Evolutionary conservation across 169 alveolate species (phyloP).

Genomic region (Perkinsus chesapeaki): DNA sequence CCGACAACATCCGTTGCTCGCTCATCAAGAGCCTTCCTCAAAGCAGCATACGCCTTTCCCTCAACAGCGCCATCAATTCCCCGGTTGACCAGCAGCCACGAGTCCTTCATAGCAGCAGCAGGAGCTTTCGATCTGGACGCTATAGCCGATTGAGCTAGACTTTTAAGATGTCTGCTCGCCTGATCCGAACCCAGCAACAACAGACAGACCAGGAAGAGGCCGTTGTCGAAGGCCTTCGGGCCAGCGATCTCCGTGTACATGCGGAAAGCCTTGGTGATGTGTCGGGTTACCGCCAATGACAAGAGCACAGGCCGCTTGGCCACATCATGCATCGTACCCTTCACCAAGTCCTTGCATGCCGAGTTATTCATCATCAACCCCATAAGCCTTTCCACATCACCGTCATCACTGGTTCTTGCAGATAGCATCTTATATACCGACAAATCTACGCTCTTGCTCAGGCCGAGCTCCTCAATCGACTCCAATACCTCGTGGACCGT

Average conservation of each 20-base stretch:
- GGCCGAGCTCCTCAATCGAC: neutral
- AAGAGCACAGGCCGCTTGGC: neutral
- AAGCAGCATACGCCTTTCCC: neutral
- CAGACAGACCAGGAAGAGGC: neutral
- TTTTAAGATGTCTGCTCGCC: neutral
- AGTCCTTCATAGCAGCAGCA: neutral
- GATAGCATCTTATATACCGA: neutral
- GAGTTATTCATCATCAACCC: neutral
- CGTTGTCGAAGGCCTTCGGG: neutral
- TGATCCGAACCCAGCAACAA: neutral
- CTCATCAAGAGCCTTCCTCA: neutral
- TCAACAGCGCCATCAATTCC: neutral
- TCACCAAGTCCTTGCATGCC: neutral
- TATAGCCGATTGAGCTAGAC: neutral
- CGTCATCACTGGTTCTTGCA: neutral
- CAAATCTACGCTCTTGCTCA: neutral
- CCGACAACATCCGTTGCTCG: neutral
- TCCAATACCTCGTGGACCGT: neutral
- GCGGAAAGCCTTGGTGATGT: neutral
- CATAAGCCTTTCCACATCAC: neutral
- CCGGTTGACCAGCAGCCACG: neutral
- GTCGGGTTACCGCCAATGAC: neutral
- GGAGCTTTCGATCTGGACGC: neutral
- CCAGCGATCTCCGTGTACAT: neutral
- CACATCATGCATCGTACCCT: neutral